Conservation (phyloP, 768 basidiomycete genomes). For the Pulveroboletus sp. region DNA sequence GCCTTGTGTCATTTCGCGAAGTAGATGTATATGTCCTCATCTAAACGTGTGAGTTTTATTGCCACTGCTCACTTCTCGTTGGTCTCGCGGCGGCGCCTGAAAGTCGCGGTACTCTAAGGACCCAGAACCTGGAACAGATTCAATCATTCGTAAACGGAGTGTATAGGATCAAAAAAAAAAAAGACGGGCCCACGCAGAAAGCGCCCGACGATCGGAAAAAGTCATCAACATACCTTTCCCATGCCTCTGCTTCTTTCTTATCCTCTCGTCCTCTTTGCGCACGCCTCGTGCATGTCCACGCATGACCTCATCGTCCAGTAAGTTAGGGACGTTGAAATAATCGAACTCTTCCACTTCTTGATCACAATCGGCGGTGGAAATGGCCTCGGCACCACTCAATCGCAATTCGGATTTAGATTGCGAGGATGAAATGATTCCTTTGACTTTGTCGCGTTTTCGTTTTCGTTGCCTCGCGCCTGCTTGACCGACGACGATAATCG, state of each 20-base stretch:
- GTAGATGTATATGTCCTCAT: conserved; percentile 28
- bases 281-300: conserved; percentile 20
- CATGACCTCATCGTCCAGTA: conserved; percentile 57
- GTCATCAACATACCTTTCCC: conserved; percentile 33
- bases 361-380: conserved; percentile 9
- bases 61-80: conserved; percentile 64
- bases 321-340: conserved; percentile 65
- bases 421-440: conserved; percentile 1
- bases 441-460: conserved; percentile 33
- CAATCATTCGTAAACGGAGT: conserved; percentile 1
- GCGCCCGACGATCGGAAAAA: conserved; percentile 1
- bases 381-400: conserved; percentile 2
- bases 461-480: conserved; percentile 63
- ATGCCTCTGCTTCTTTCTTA: conserved; percentile 54
- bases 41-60: conserved; percentile 72
- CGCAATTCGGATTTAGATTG: conserved; percentile 3
- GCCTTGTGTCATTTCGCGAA: conserved; percentile 3
- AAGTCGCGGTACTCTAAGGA: conserved; percentile 50
- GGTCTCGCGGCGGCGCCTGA: conserved; percentile 62
- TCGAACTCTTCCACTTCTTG: conserved; percentile 54
- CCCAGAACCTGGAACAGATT: conserved; percentile 34
- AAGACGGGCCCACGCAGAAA: conserved; percentile 6
- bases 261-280: conserved; percentile 32
- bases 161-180: conserved; percentile 1
- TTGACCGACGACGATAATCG: conserved; percentile 73